Base-by-base conservation (phyloP, 179 eudicot genomes). In the Carnegiea gigantea region DNA sequence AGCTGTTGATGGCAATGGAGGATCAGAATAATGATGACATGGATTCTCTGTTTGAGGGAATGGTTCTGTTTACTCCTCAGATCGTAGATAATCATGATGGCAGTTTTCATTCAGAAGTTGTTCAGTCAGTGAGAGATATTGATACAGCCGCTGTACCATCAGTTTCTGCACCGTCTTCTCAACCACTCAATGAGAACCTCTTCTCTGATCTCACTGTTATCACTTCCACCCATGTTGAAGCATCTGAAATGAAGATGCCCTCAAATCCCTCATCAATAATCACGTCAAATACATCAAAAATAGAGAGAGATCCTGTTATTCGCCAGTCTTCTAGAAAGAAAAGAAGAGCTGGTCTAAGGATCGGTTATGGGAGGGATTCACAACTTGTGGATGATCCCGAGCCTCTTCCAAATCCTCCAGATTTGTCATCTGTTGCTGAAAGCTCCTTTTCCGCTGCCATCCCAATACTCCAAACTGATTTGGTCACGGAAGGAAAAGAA, bases 11-110 rank as follows among this genome's bases (percentile, higher is more conserved):
- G 84, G 70, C 43, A 71, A 86, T 84, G 89, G 88, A 87, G 76
- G 83, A 70, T 65, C 84, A 76, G 70, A 84, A 57, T 64, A 84
- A 78, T 15, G 90, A 86, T 80, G 92, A 91, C 40, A 85, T 92
- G 91, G 96, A 79, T 84, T 92, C 94, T 74, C 84, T 92, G 46
- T 92, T 92, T 86, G 97, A 92, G 72, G 97, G 97, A 11, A 92
- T 92, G 97, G 91, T 91, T 73, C 86, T 92, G 36, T 88, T 92
- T 84, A 80, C 83, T 71, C 86, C 92, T 62, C 89, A 88, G 62
- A 78, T 70, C 49, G 81, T 49, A 54, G 83, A 79, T 67, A 80
- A 82, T 49, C 80, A 67, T 53, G 80, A 76, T 57, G 73, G 70
- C 5, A 43, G n/a, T 79, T 73, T 71, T 78, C 78, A 53, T 74